phyloP scores from a whole-genome alignment of 805 yeast genomes.

The Candida khao-thaluensis region DNA sequence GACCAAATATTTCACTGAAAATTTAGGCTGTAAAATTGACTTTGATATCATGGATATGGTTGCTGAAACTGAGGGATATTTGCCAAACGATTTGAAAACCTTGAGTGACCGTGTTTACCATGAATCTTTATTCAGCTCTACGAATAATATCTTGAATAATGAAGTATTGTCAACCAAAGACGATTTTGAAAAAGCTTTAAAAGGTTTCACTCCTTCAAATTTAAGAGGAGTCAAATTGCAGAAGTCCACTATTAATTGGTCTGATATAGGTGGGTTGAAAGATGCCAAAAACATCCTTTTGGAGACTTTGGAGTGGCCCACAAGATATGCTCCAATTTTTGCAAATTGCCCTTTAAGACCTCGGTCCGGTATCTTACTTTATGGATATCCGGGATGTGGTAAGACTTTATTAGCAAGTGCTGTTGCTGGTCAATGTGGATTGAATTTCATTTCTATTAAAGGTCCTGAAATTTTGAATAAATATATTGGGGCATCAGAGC shows the following conservation, averaged over 20 bases:
- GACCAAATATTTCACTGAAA: slow-evolving; percentile 32
- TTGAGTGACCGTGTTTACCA: slow-evolving; percentile 69
- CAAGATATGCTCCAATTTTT: slow-evolving; percentile 93
- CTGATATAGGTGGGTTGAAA: slow-evolving; percentile 82
- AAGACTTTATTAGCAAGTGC: slow-evolving; percentile 92
- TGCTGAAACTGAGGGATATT: slow-evolving; percentile 82
- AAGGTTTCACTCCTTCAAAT: slow-evolving; percentile 74
- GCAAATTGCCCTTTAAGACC: slow-evolving; percentile 81
- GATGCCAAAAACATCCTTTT: slow-evolving; percentile 72
- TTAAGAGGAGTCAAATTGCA: slow-evolving; percentile 84
- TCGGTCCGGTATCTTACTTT: slow-evolving; percentile 84
- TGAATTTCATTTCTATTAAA: slow-evolving; percentile 88
- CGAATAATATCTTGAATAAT: slow-evolving; percentile 13
- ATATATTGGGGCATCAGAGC: slow-evolving; percentile 97
- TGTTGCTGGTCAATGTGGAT: slow-evolving; percentile 88
- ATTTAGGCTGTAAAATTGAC: slow-evolving; percentile 32
- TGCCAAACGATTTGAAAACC: slow-evolving; percentile 76
- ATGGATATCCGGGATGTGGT: slow-evolving; percentile 98
- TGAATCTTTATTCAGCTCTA: slow-evolving; percentile 35
- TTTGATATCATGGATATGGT: slow-evolving; percentile 46
- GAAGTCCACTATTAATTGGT: slow-evolving; percentile 74
- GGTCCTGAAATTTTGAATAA: slow-evolving; percentile 96
- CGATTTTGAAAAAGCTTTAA: slow-evolving; percentile 52
- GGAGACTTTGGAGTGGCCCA: slow-evolving; percentile 97
- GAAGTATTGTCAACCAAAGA: slow-evolving; percentile 21